phyloP scores from a whole-genome alignment of 2,329 filamentous ascomycete genomes.

The Aspergillus aculeatinus region DNA sequence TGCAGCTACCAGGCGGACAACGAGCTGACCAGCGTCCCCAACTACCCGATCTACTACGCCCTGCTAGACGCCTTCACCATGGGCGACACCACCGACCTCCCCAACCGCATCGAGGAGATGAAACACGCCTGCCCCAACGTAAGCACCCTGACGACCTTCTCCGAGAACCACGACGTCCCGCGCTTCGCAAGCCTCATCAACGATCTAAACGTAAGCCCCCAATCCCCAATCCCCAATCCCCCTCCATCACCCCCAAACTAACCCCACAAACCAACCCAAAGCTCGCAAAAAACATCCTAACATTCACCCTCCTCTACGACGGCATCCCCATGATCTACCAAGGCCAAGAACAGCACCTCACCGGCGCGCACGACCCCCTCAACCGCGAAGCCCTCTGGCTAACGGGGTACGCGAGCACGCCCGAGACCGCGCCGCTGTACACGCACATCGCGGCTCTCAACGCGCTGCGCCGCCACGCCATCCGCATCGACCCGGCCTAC shows the following conservation, averaged over 20 bases:
- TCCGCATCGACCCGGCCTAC: slow-evolving; percentile 37
- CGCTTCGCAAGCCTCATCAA: slow-evolving; percentile 54
- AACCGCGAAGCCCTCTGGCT: slow-evolving; percentile 59
- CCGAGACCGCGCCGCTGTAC: slow-evolving; percentile 37
- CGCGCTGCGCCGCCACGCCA: slow-evolving; percentile 44
- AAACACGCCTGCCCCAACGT: slow-evolving; percentile 40
- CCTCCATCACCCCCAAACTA: background rate
- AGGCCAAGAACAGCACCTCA: slow-evolving; percentile 63
- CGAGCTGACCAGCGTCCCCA: slow-evolving; percentile 45
- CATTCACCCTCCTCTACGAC: slow-evolving; percentile 58
- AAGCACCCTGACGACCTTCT: slow-evolving; percentile 51
- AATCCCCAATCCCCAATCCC: background rate
- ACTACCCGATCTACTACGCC: slow-evolving; percentile 46
- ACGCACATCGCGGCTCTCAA: slow-evolving; percentile 41
- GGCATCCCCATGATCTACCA: slow-evolving; percentile 67
- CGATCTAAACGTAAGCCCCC: slow-evolving; percentile 41
- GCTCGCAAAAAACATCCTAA: slow-evolving; percentile 60
- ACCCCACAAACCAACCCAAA: slow-evolving; percentile 4
- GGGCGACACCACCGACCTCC: slow-evolving; percentile 31
- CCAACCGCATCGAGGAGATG: slow-evolving; percentile 25
- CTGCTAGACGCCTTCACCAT: slow-evolving; percentile 36
- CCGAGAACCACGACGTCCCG: slow-evolving; percentile 61
- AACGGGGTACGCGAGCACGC: slow-evolving; percentile 45
- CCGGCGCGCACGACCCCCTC: slow-evolving; percentile 48
- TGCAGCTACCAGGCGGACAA: slow-evolving; percentile 44